Conservation (phyloP, 2,329 filamentous ascomycete species). For the Botrytis sinoallii region DNA sequence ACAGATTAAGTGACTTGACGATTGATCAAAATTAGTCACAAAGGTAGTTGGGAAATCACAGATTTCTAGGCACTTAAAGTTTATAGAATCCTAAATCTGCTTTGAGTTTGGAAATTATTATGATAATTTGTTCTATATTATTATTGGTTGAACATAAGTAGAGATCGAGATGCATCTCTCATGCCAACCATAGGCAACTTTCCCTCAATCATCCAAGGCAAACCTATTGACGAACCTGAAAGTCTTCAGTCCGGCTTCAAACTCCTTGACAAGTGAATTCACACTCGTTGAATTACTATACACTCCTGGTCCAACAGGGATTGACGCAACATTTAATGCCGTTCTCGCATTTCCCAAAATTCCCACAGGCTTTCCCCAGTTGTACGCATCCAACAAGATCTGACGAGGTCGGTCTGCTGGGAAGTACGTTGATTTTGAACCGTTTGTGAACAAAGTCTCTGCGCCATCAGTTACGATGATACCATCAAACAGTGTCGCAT, state of each 20-base stretch:
- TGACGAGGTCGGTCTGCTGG: slow-evolving; percentile 61
- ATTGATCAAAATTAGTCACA: neutral
- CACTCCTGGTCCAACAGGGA: neutral
- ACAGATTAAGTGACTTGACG: neutral
- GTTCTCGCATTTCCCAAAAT: neutral
- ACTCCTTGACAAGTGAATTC: slow-evolving; percentile 40
- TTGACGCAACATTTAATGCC: neutral
- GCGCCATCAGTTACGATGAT: slow-evolving; percentile 58
- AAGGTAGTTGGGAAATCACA: neutral
- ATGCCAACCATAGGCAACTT: neutral
- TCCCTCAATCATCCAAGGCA: slow-evolving; percentile 46
- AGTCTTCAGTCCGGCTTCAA: slow-evolving; percentile 58
- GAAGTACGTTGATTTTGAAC: slow-evolving; percentile 52
- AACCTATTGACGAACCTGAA: slow-evolving; percentile 68
- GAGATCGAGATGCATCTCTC: neutral
- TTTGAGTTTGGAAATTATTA: neutral
- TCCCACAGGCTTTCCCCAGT: slow-evolving; percentile 68
- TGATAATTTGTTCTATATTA: neutral
- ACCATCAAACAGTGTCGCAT: slow-evolving; percentile 60
- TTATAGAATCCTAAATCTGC: neutral
- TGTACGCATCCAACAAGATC: slow-evolving; percentile 60
- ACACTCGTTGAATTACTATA: slow-evolving; percentile 2
- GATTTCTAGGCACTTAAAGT: neutral
- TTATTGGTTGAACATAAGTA: neutral
- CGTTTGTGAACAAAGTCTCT: slow-evolving; percentile 49